These are phyloP conservation scores for Telfairia occidentalis DNA, from an alignment of 331 rosid species.

Conservation along the genomic window DNA sequence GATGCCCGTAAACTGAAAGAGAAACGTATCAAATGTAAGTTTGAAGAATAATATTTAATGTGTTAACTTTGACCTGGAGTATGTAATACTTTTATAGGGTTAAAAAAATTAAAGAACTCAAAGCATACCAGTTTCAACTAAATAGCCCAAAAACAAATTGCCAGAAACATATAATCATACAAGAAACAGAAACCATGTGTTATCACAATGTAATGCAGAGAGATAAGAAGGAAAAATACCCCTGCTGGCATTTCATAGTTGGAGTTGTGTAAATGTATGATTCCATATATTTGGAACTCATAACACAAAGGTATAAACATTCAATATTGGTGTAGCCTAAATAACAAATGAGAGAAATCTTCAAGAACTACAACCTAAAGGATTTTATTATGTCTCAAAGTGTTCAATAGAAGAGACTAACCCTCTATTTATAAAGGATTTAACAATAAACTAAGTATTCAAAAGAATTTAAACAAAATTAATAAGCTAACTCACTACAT, in stretches of 20 bases:
- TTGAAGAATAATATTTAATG: neutral
- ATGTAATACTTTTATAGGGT: neutral
- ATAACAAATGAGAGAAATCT: too few relatives aligned
- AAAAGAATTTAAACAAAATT: too few relatives aligned
- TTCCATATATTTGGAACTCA: neutral
- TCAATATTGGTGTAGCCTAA: too few relatives aligned
- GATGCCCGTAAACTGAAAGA: slow-evolving; percentile 72
- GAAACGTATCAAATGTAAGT: neutral
- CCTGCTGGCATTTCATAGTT: neutral
- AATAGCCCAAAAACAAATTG: neutral
- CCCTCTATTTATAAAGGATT: too few relatives aligned
- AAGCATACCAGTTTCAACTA: neutral
- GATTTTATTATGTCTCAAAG: too few relatives aligned
- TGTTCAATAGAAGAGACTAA: too few relatives aligned
- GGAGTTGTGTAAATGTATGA: neutral
- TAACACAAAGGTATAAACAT: neutral
- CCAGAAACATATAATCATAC: neutral
- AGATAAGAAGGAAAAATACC: neutral
- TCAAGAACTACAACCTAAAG: too few relatives aligned
- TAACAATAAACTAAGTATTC: too few relatives aligned
- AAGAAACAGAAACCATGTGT: neutral
- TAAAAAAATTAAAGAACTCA: neutral
- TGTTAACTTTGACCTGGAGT: neutral
- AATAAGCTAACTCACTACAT: too few relatives aligned
- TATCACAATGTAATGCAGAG: neutral